Evolutionary conservation across 2,329 filamentous ascomycete species (phyloP), one percentile per base, ranked within the genome.

Genomic region (Epichloe uncinata): DNA sequence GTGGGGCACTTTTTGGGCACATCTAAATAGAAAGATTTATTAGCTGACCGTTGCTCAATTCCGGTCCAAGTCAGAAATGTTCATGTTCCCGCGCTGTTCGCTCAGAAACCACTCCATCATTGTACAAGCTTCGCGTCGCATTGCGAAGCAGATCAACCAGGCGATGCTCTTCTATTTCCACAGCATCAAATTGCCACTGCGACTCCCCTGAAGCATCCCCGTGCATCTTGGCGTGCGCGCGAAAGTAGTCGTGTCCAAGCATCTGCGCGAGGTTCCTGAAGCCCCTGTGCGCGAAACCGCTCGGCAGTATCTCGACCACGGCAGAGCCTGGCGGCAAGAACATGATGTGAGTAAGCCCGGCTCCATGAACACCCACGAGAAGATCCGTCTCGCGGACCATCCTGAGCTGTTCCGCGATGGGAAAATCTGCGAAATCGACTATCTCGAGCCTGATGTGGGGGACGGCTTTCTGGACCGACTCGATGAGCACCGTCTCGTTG

Each of bases 331-430:
- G 56, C 1, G 55, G 62, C 53, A 72, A 59, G 50, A 72, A 73
- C 54, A 73, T 63, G 1, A 56, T 54, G 52, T 72, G 68, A 4
- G 69, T 68, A 15, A 73, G 57, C 0, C 67, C 70, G 0, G 69
- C 69, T 41, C 70, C 71, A 55, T 73, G 69, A 2, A 69, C 64
- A 33, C 69, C 69, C 5, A 71, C 62, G 8, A 73, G 59, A 15
- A 72, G 54, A 51, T 72, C 69, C 1, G 69, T 70, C 26, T 58
- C 56, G 13, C 59, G 63, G 9, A 63, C 58, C 1, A 68, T 37
- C 8, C 53, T 49, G 5, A 72, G 42, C 55, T 72, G 70, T 35
- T 68, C 59, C 0, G 47, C 36, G 41, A 73, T 63, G 6, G 67
- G 48, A n/a, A 69, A 50, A n/a, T 56, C 50, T 0, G 63, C 64